Conservation (phyloP, 306 rosid genomes). For the Vigna reflexopilosa region DNA sequence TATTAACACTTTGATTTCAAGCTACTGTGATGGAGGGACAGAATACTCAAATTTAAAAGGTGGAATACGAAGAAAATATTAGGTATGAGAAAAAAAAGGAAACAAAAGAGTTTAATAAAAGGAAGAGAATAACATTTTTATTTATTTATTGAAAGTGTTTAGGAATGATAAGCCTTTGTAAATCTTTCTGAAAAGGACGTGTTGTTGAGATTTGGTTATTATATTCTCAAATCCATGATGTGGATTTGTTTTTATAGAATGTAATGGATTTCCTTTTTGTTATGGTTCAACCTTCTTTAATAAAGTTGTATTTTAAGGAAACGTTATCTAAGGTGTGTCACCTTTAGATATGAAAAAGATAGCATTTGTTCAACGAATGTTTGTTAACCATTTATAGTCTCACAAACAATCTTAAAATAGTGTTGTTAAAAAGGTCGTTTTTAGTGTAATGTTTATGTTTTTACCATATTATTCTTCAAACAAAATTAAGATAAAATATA, state of each 20-base stretch:
- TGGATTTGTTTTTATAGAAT: background rate
- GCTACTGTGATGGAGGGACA: background rate
- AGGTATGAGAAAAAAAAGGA: background rate
- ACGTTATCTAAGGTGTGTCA: background rate
- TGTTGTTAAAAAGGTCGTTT: background rate
- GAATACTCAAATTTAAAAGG: too few species aligned
- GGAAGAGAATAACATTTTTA: background rate
- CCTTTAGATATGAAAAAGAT: background rate
- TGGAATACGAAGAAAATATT: background rate
- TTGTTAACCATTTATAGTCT: background rate
- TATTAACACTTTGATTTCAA: background rate
- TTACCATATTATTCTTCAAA: too few species aligned
- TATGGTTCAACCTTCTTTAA: background rate
- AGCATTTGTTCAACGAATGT: background rate
- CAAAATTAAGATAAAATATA: too few species aligned
- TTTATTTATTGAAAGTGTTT: background rate
- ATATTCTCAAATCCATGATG: background rate
- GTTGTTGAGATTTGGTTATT: background rate
- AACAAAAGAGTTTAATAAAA: background rate
- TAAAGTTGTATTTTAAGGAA: background rate
- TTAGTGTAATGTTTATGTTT: background rate
- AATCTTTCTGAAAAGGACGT: background rate
- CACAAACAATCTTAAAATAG: background rate
- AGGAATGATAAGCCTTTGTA: background rate
- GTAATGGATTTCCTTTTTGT: background rate